Evolutionary conservation across 805 yeast species (phyloP), one percentile per base, ranked within the genome.

Genomic region (Kazachstania taianensis): DNA sequence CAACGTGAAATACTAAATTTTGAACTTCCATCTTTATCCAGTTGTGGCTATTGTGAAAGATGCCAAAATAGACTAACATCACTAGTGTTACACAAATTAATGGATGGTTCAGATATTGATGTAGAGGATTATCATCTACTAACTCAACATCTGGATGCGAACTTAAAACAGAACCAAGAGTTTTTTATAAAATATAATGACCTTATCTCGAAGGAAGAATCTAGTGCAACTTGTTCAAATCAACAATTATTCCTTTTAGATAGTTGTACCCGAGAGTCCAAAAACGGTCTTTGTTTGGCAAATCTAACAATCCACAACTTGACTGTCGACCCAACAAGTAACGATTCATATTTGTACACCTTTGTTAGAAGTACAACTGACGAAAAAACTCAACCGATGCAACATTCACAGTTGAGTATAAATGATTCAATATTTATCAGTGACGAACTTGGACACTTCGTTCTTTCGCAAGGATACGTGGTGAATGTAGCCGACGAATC

Each of bases 401-500:
- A 45, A 1, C 27, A 41, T 2, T 60, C 78, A 0, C 84, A 79
- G 39, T 47, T 85, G 2, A 35, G 62, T 0, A 62, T 66, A 26
- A 66, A 70, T 42, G 96, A 87, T 50, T 63, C 74, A 27, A 70
- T 87, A 1, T 65, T 81, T 12, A 62, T 86, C 1, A 85, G 95
- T 50, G 94, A 82, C 53, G 94, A 83, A 46, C 41, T 54, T 0
- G 94, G 94, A 1, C 84, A 81, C 52, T 78, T 78, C 54, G 81
- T 83, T 0, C 49, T 87, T 17, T 75, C 85, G 1, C 66, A 66
- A 33, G 96, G 94, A 0, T 57, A 53, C 30, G 66, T 86, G 4
- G 57, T 62, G 5, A 45, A 52, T 3, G 59, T 81, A 0, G 60
- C 67, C 5, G 57, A 64, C 0, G 61, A 62, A 6, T 45, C 54